Percentiles rank a stretch among this genome's conserved stretches.
phyloP scores from a whole-genome alignment of 805 yeast species.

The Clavispora carvajalis region DNA sequence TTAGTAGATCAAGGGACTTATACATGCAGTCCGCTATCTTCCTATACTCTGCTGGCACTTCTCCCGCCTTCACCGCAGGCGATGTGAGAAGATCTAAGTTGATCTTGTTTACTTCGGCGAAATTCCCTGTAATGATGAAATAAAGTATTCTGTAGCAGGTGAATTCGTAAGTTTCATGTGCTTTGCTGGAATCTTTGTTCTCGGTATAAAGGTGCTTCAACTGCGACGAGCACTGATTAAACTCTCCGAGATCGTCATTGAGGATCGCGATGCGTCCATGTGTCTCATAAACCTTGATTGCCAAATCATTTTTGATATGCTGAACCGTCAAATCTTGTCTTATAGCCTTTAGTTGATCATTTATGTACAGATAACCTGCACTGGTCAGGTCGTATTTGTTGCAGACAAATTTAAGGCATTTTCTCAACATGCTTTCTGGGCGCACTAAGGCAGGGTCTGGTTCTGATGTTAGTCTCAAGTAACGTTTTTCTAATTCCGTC shows the following conservation, averaged over 20 bases:
- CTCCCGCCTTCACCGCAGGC: too few species aligned
- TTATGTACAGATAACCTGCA: constrained; percentile 67
- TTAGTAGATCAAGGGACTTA: constrained; percentile 10
- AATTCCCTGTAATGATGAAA: constrained; percentile 66
- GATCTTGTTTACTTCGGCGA: constrained; percentile 47
- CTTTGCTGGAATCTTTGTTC: constrained; percentile 14
- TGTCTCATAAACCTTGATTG: constrained; percentile 74
- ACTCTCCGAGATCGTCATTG: constrained; percentile 84
- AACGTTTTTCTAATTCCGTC: constrained; percentile 65
- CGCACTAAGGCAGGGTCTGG: constrained; percentile 84
- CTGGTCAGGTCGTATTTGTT: constrained; percentile 41
- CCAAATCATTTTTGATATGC: constrained; percentile 70
- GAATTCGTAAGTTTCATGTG: constrained; percentile 45
- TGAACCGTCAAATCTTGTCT: constrained; percentile 94
- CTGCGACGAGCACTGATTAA: constrained; percentile 90
- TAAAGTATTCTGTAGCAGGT: constrained; percentile 69
- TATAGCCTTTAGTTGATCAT: constrained; percentile 87
- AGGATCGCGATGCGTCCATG: constrained; percentile 86
- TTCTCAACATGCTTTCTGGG: constrained; percentile 57
- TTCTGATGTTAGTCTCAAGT: constrained; percentile 81
- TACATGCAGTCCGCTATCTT: constrained; percentile 6
- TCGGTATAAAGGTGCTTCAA: constrained; percentile 55
- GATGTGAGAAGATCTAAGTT: constrained; percentile 5
- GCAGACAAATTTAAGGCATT: constrained; percentile 51
- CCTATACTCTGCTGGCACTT: constrained; percentile 1